Base-by-base conservation (phyloP, 2,329 filamentous ascomycete genomes). In the Diaporthe batatas region DNA sequence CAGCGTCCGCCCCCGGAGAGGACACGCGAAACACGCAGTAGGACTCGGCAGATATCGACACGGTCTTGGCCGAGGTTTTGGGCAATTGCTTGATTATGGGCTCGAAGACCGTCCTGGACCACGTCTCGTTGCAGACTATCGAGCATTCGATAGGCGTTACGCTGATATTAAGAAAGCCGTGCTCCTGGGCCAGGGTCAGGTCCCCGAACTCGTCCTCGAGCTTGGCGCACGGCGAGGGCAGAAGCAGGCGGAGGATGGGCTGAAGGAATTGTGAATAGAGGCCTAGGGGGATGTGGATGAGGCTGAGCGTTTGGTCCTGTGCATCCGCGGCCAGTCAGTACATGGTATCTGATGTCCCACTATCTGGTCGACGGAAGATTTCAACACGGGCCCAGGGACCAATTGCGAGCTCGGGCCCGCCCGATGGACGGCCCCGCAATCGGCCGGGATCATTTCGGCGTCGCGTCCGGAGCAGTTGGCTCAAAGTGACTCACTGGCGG, bases 111-210 rank as follows among this genome's bases (percentile, higher is more conserved):
- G 90, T 88, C 59, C 90, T 86, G 8, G 94, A 93, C 83, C 94
- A 92, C 54, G 89, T 87, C 73, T 90, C 90, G 75, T 96, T 93
- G 80, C 96, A 98, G 70, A 97, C 94, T 68, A 99, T 89, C 5
- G 95, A 98, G 83, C 94, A 97, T 82, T 98, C 96, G 71, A 97
- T 90, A 0, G 95, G 94, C 0, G 95, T 98, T 78, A 98, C 89
- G 75, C 94, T 97, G 77, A 99, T 91, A 82, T 98, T 98, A 81
- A 98, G 89, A 82, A 99, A 98, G 57, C 91, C 91, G 82, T 96
- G 93, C 79, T 88, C 88, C 75, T 86, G 84, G 75, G 88, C 87
- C 55, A 82, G 75, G 4, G 85, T 86, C 55, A 89, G 82, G 23
- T 86, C 87, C 74, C 87, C 84, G 57, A 86, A 79, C 55, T 81